Evolutionary conservation across 1,139 yeast genomes (phyloP), one percentile per base, ranked within the genome.

Genomic region (Barnettozyma hawaiiensis): DNA sequence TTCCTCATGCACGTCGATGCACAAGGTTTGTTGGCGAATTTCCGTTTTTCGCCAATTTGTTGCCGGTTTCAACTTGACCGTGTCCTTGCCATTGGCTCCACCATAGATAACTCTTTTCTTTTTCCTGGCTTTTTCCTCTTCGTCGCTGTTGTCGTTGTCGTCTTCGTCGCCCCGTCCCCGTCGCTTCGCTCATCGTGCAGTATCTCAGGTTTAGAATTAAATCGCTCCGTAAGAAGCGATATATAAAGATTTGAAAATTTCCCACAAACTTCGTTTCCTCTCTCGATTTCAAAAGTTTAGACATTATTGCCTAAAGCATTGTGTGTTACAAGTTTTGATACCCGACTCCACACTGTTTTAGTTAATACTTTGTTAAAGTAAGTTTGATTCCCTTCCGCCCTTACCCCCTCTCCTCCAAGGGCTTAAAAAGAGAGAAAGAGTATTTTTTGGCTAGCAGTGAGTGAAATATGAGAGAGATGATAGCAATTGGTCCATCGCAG

Each of bases 281-380:
- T 24, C 16, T 22, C 9, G 23, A 26, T 26, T 31, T 37, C 23
- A 38, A 27, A 27, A 38, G 39, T 34, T 31, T 34, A 38, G 39
- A 38, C 41, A 42, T 33, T 37, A 37, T 41, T 41, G 39, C 41
- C 42, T 42, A 31, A 42, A 42, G 39, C 45, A 32, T 38, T 42
- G 45, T 42, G 45, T 42, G 20, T 34, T 29, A 14, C 32, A 28
- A 33, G 37, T 39, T 24, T 43, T 40, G 38, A 43, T 39, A 41
- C 31, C 34, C 37, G 35, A 48, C 39, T 40, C 38, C 46, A 31
- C 43, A 42, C 45, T 40, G 41, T 46, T 44, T 48, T 45, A 42
- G 46, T 53, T 49, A 49, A 51, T 47, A 46, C 43, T 38, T 41
- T 49, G 49, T 45, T 36, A 37, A 44, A 46, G 55, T 52, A 37